phyloP scores from a whole-genome alignment of 495 filamentous ascomycete species.

The Clavariopsis aquatica region DNA sequence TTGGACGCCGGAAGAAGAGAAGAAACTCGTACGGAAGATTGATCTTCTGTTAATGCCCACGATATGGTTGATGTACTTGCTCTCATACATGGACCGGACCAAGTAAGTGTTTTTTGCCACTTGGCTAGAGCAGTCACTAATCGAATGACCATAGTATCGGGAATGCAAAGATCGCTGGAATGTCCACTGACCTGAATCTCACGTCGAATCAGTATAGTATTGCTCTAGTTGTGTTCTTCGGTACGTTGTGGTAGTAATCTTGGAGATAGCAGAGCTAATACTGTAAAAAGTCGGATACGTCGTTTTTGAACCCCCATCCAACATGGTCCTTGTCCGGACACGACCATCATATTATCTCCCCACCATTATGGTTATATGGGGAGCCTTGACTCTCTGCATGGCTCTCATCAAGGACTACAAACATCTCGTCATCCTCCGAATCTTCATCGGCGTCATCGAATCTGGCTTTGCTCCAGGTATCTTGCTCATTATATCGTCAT shows the following conservation, averaged over 20 bases:
- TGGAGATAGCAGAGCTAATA: neutral
- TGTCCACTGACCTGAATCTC: conserved; percentile 63
- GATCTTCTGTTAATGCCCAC: conserved; percentile 72
- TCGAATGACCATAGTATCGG: conserved; percentile 48
- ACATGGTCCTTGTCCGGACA: conserved; percentile 73
- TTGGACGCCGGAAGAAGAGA: conserved; percentile 33
- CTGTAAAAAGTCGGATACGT: conserved; percentile 66
- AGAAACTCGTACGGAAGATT: conserved; percentile 63
- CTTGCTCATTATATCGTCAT: conserved; percentile 83
- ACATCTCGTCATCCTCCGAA: conserved; percentile 22
- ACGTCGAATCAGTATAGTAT: conserved; percentile 70
- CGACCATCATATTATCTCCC: conserved; percentile 49
- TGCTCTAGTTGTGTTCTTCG: conserved; percentile 81
- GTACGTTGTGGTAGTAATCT: neutral
- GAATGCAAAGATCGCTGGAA: conserved; percentile 79
- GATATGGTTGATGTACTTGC: conserved; percentile 79
- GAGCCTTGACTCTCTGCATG: conserved; percentile 78
- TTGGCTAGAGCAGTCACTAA: neutral
- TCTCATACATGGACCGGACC: conserved; percentile 76
- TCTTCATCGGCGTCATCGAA: conserved; percentile 25
- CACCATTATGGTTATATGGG: conserved; percentile 62
- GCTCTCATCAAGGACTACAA: conserved; percentile 40
- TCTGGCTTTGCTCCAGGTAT: conserved; percentile 84
- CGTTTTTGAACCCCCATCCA: conserved; percentile 82
- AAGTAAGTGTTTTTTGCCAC: conserved; percentile 11